Evolutionary conservation across 2,329 filamentous ascomycete species (phyloP), one percentile per base, ranked within the genome.

Genomic region (Fusarium abutilonis): DNA sequence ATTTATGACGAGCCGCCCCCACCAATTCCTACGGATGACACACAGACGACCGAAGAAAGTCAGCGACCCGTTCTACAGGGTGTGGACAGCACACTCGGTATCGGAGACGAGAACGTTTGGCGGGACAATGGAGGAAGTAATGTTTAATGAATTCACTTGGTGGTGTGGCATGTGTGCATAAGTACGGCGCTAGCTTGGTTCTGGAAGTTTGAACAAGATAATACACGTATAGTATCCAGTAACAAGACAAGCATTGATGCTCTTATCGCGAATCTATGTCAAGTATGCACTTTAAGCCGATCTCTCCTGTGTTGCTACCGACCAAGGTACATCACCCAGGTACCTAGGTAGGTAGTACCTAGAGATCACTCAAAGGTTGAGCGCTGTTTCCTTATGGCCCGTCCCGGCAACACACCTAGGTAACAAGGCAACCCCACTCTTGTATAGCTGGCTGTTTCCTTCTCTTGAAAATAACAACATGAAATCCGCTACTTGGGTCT

Each of bases 1-100:
- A 86, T 92, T 48, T 85, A 86, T 66, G 73, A 79, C 45, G 84
- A 86, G 29, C 81, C 83, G 2, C 83, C 83, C 5, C 79, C 82
- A 21, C 59, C 64, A 34, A 32, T 72, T 15, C 40, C 65, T 14
- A 66, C 70, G 17, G 69, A 70, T 10, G 70, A 71, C 11, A 63
- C 68, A 11, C 69, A 72, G 8, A 66, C 69, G 3, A 71, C 71
- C 6, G 68, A 70, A 5, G 69, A 72, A 7, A 61, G 44, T 17
- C 50, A 52, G 17, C 47, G 66, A 57, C 61, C 70, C 56, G 66
- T 78, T 14, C 56, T 78, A n/a, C 72, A 73, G 13, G 74, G 73
- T 28, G 69, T 70, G 4, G 75, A 78, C 36, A 71, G 73, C 11
- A 71, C 73, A n/a, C 63, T 78, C 10, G 76, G 76, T 2, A 77